A percentile compares a stretch with the other conserved stretches of the same genome.
Evolutionary conservation across 108 stramenopile species (phyloP).

Genomic region (Nitzschia palea): DNA sequence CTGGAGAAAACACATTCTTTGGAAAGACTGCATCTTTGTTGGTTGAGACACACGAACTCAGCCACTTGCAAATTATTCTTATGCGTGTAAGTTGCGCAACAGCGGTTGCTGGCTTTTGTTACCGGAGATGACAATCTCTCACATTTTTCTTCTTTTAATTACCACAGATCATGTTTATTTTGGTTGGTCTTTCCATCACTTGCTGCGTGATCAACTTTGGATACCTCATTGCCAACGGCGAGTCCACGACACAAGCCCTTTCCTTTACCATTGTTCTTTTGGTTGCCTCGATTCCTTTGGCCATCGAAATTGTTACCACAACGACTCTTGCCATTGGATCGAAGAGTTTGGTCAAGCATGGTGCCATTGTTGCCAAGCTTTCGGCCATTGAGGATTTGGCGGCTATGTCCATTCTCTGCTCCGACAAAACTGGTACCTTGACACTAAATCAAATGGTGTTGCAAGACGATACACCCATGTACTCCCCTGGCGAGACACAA

Average conservation of each 20-base stretch:
- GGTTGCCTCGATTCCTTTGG: slow-evolving; percentile 79
- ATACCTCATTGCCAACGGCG: slow-evolving; percentile 41
- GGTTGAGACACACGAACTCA: slow-evolving; percentile 35
- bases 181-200: slow-evolving; percentile 52
- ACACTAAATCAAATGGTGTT: slow-evolving; percentile 78
- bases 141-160: too few relatives aligned
- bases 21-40: slow-evolving; percentile 73
- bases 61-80: slow-evolving; percentile 63
- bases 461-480: slow-evolving; percentile 55
- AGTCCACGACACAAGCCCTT: slow-evolving; percentile 35
- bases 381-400: slow-evolving; percentile 82
- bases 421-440: slow-evolving; percentile 89
- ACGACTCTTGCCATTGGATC: slow-evolving; percentile 81
- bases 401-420: slow-evolving; percentile 81
- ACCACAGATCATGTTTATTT: slow-evolving; percentile 58
- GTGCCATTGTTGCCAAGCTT: slow-evolving; percentile 78
- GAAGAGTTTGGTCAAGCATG: slow-evolving; percentile 56
- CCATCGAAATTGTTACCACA: slow-evolving; percentile 80
- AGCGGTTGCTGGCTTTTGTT: too few relatives aligned
- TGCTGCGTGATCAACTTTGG: slow-evolving; percentile 56
- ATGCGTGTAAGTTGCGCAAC: too few relatives aligned
- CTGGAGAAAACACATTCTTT: slow-evolving; percentile 76
- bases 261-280: slow-evolving; percentile 69
- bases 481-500: slow-evolving; percentile 42
- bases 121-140: too few relatives aligned